These are phyloP conservation scores for Venturia oleaginea DNA, from an alignment of 2,329 filamentous ascomycete species.

Conservation along the genomic window DNA sequence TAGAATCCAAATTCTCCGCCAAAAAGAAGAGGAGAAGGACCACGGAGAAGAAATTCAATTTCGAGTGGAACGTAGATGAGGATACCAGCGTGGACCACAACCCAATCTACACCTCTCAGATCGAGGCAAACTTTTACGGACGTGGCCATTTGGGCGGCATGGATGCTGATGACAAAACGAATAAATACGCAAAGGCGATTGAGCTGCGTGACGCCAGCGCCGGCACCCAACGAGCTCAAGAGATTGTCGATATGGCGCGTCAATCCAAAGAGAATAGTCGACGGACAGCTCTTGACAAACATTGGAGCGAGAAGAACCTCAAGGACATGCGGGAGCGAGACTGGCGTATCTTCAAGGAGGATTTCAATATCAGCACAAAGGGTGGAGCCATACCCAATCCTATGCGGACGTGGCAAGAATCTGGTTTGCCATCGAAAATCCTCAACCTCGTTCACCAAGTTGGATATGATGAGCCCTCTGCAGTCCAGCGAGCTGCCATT, in stretches of 20 bases:
- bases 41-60: constrained; percentile 96
- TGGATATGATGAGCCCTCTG: constrained; percentile 83
- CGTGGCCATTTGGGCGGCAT: constrained; percentile 60
- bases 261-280: constrained; percentile 62
- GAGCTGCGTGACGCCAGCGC: constrained; percentile 67
- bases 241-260: constrained; percentile 78
- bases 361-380: constrained; percentile 94
- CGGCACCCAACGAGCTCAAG: constrained; percentile 64
- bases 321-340: constrained; percentile 94
- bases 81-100: constrained; percentile 83
- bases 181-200: constrained; percentile 57
- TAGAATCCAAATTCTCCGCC: constrained; percentile 80
- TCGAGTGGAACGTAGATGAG: constrained; percentile 93
- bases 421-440: constrained; percentile 64
- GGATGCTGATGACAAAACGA: constrained; percentile 46
- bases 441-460: constrained; percentile 75
- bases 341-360: constrained; percentile 99
- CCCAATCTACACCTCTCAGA: constrained; percentile 62
- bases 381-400: constrained; percentile 87
- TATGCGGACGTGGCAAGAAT: constrained; percentile 91
- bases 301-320: constrained; percentile 90
- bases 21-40: constrained; percentile 93
- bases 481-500: constrained; percentile 90
- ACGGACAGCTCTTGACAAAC: constrained; percentile 72
- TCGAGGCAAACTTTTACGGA: constrained; percentile 61